phyloP scores from a whole-genome alignment of 2,329 filamentous ascomycete genomes.

The Aspergillus niger region DNA sequence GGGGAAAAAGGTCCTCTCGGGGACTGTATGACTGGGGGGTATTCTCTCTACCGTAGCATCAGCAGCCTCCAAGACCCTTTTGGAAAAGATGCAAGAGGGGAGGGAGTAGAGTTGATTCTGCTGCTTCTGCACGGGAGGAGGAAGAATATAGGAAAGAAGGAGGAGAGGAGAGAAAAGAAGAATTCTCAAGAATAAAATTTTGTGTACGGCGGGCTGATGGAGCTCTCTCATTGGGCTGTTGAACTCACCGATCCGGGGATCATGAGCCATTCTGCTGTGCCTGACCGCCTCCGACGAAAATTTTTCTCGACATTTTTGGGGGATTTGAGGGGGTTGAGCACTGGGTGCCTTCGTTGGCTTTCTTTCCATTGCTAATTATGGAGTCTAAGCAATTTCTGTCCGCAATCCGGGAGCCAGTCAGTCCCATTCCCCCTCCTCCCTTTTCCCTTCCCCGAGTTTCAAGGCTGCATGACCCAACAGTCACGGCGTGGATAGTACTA shows the following conservation, averaged over 20 bases:
- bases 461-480: not conserved
- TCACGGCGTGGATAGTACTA: not conserved
- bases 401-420: not conserved
- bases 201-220: constrained; percentile 24
- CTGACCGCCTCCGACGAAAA: constrained; percentile 22
- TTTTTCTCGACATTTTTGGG: constrained; percentile 14
- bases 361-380: constrained; percentile 5
- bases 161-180: constrained; percentile 16
- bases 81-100: constrained; percentile 16
- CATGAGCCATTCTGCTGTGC: constrained; percentile 19
- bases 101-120: constrained; percentile 22
- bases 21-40: constrained; percentile 35
- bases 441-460: not conserved
- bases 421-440: not conserved
- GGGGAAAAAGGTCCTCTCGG: constrained; percentile 39
- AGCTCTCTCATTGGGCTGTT: constrained; percentile 27
- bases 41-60: constrained; percentile 44
- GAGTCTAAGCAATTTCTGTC: constrained; percentile 4
- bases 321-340: not conserved
- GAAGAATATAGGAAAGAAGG: constrained; percentile 28
- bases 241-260: constrained; percentile 25
- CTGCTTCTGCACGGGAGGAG: constrained; percentile 33
- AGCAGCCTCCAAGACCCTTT: constrained; percentile 35
- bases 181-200: constrained; percentile 30
- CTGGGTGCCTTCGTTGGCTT: constrained; percentile 10